These are phyloP conservation scores for Corylus americana DNA, from an alignment of 306 rosid genomes.

Conservation along the genomic window DNA sequence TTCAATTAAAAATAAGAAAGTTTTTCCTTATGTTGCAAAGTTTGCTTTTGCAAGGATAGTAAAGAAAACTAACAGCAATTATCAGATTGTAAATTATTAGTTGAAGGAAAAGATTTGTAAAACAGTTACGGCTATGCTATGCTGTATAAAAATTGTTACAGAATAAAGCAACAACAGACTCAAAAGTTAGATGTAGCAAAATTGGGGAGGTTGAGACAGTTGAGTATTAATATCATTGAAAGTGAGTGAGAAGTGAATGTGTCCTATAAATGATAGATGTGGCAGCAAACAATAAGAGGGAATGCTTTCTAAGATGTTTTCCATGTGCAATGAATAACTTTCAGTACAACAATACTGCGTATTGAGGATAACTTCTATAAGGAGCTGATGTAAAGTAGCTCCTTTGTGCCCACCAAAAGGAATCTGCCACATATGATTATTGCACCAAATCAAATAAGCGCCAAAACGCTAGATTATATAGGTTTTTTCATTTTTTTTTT, in stretches of 20 bases:
- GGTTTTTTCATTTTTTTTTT: too few relatives aligned
- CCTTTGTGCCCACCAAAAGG: too few relatives aligned
- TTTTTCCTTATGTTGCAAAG: not conserved
- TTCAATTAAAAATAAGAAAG: not conserved
- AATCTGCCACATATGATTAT: too few relatives aligned
- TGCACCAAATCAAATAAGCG: too few relatives aligned
- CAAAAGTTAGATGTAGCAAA: not conserved
- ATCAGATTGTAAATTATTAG: not conserved
- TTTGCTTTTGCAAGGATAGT: not conserved
- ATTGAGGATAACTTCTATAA: too few relatives aligned
- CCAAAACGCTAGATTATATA: too few relatives aligned
- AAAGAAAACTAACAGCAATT: not conserved
- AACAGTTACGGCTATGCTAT: not conserved
- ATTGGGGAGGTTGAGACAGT: not conserved
- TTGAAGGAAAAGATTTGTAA: slow-evolving; percentile 3
- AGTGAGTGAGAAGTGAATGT: not conserved
- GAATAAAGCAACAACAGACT: not conserved
- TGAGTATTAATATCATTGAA: not conserved
- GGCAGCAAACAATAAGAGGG: not conserved
- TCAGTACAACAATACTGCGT: too few relatives aligned
- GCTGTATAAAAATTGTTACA: not conserved
- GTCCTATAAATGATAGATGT: not conserved
- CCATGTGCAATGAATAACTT: not conserved
- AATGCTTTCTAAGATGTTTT: not conserved
- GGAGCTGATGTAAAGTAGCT: too few relatives aligned